Conservation (phyloP, 2,329 filamentous ascomycete genomes). For the Aspergillus sp. region DNA sequence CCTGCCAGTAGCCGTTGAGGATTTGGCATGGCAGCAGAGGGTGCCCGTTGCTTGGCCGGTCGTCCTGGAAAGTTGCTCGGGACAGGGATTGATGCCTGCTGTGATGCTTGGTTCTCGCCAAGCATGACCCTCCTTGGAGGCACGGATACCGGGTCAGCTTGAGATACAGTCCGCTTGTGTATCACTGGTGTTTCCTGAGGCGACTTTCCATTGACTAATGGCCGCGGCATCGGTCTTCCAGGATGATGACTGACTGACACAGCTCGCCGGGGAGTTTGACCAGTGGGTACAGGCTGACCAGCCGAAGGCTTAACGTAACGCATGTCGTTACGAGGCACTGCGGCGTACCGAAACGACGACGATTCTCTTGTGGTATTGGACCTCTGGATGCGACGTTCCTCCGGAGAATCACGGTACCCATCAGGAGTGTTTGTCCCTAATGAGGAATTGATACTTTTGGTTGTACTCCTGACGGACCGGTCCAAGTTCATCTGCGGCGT, state of each 20-base stretch:
- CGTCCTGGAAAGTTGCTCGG: not conserved
- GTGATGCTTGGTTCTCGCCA: not conserved
- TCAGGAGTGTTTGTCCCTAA: not conserved
- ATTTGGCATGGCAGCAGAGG: not conserved
- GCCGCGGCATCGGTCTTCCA: conserved; percentile 3
- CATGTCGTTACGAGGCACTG: conserved; percentile 10
- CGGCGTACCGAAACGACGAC: conserved; percentile 14
- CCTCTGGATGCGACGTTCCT: conserved; percentile 1
- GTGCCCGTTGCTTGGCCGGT: conserved; percentile 1
- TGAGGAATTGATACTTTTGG: too few species aligned
- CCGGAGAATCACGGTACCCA: not conserved
- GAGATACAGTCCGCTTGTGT: not conserved
- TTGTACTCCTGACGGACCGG: not conserved
- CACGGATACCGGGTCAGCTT: not conserved
- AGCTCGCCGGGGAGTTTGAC: conserved; percentile 19
- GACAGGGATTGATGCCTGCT: not conserved
- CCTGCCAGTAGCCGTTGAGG: not conserved
- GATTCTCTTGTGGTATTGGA: conserved; percentile 5
- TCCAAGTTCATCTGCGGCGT: not conserved
- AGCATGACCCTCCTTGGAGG: not conserved
- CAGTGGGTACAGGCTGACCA: conserved; percentile 11
- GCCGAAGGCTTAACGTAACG: conserved; percentile 13
- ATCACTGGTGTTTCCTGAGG: not conserved
- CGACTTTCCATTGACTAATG: conserved; percentile 4
- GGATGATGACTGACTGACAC: conserved; percentile 17